Percentiles rank a stretch among this genome's conserved stretches.
These are phyloP conservation scores for Blastomyces silverae DNA, from an alignment of 2,329 filamentous ascomycete species.

Conservation along the genomic window DNA sequence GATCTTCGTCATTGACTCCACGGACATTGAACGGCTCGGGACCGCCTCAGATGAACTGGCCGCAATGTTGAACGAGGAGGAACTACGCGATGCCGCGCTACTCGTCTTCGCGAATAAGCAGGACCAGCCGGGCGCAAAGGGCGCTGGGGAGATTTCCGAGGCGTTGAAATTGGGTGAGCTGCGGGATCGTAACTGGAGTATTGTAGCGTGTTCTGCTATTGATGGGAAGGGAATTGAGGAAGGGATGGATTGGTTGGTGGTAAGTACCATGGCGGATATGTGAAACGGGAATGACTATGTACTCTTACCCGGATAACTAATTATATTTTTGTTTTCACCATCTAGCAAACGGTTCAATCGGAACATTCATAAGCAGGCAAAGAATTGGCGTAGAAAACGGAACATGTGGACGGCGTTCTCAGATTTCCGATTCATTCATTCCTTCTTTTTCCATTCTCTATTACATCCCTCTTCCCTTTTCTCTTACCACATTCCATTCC, in stretches of 20 bases:
- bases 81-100: conserved; percentile 84
- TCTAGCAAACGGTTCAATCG: conserved; percentile 41
- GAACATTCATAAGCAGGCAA: conserved; percentile 35
- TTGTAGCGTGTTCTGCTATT: conserved; percentile 93
- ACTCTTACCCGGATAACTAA: not conserved
- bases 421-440: not conserved
- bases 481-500: not conserved
- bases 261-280: conserved; percentile 41
- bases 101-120: conserved; percentile 99
- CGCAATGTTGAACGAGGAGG: conserved; percentile 95
- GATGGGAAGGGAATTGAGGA: conserved; percentile 91
- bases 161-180: conserved; percentile 83
- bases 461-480: not conserved
- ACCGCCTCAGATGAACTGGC: conserved; percentile 88
- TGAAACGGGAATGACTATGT: not conserved
- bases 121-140: conserved; percentile 93
- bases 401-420: not conserved
- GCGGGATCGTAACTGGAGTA: conserved; percentile 97
- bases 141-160: conserved; percentile 93
- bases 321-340: conserved; percentile 5
- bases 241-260: conserved; percentile 98
- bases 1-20: conserved; percentile 97
- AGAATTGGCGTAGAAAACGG: not conserved
- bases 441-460: not conserved
- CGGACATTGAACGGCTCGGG: conserved; percentile 88